Base-by-base conservation (phyloP, 148 eudicot species). In the Diospyros lotus region DNA sequence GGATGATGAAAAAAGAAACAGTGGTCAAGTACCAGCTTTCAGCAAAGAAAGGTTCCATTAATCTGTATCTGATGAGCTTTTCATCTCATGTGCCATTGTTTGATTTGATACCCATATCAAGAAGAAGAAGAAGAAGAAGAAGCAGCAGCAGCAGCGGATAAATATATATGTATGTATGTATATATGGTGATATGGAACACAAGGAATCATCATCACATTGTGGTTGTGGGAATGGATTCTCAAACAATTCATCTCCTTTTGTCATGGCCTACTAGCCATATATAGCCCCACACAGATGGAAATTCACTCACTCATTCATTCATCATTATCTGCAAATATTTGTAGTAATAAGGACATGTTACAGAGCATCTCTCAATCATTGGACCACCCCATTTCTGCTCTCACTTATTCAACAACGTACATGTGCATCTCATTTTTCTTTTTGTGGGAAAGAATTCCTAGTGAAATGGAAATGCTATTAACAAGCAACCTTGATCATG, bases 151-250 rank as follows among this genome's bases (percentile, higher is more conserved):
- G 28, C 0, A 28, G 28, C 28, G 28, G 28, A 28, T 28, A 28
- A 28, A 28, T 28, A 28, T 0, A 28, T 28, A 28, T 28, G 0
- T 28, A 28, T 28, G 28, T 28, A 28, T 28, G 28, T 28, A 28
- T 28, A 28, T 28, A 28, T 28, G 28, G 28, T 28, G 28, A 50
- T 54, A 14, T 52, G 61, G 60, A 53, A 69, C 60, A 15, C 60
- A 69, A 53, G 45, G 72, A 69, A 69, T 52, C 72, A 69, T 52
- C 72, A 69, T 53, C 46, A 40, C 73, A 53, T 53, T 53, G 52
- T 68, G 38, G 73, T 61, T 69, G 60, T 13, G 12, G 61, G 73
- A 69, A 54, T 40, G 48, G 45, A 41, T 40, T 51, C 41, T 69
- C 61, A 39, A 43, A 40, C 15, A 5, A 58, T 54, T 17, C 61